A percentile compares a stretch with the other conserved stretches of the same genome.
phyloP scores from a whole-genome alignment of 768 basidiomycete species.

The Tremella fuciformis region DNA sequence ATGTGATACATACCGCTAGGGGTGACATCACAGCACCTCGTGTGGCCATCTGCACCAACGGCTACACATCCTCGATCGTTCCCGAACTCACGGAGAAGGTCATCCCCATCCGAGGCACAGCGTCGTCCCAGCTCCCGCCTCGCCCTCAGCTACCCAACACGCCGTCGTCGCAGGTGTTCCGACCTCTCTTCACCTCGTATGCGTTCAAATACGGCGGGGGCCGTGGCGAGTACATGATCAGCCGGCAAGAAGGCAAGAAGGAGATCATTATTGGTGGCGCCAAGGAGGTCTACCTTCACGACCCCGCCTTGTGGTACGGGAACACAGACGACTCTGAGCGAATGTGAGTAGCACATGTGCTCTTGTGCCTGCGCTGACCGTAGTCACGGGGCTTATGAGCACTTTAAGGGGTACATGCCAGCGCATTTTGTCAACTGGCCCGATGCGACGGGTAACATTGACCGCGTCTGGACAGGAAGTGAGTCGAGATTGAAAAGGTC shows the following conservation, averaged over 20 bases:
- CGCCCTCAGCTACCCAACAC: not conserved
- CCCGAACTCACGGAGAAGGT: not conserved
- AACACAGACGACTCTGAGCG: not conserved
- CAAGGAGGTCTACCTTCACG: not conserved
- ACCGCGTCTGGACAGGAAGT: no score
- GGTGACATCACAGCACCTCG: no score
- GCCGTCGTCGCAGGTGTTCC: not conserved
- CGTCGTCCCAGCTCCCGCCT: not conserved
- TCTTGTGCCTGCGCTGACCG: no score
- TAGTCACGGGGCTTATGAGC: no score
- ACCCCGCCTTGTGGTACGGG: not conserved
- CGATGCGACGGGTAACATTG: no score
- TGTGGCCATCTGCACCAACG: no score
- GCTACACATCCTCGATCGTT: no score
- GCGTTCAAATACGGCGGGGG: constrained; percentile 1
- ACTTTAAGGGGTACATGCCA: no score
- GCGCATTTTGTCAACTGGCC: no score
- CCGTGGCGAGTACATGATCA: not conserved
- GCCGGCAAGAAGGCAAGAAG: constrained; percentile 1
- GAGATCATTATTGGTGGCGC: not conserved
- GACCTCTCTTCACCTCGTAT: not conserved
- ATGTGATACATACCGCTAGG: no score
- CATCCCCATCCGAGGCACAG: not conserved
- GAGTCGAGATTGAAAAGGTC: no score
- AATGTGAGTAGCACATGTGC: not conserved